Percentiles rank a stretch among this genome's conserved stretches.
Conservation (phyloP, 352 stramenopile genomes). For the Phytophthora constricta region DNA sequence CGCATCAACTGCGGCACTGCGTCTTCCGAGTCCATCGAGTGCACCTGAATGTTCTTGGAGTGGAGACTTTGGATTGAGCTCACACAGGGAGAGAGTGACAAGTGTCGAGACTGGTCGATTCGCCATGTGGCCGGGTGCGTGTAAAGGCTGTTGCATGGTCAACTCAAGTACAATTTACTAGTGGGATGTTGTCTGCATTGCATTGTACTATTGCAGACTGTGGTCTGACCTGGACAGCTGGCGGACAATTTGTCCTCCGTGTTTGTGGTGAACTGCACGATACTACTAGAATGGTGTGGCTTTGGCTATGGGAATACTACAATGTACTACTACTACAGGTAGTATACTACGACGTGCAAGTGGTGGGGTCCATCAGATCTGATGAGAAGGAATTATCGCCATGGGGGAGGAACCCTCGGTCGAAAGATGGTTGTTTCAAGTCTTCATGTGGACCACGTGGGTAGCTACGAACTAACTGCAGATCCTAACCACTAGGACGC, state of each 20-base stretch:
- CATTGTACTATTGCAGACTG: neutral
- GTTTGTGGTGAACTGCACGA: no score
- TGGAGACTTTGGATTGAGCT: constrained; percentile 5
- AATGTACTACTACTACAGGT: constrained; percentile 1
- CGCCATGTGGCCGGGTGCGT: neutral
- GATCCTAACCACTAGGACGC: neutral
- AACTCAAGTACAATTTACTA: neutral
- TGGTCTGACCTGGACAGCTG: no score
- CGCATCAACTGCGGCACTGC: constrained; percentile 17
- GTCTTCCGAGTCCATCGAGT: constrained; percentile 15
- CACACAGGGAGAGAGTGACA: neutral
- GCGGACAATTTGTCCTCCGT: no score
- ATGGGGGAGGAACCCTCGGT: constrained; percentile 49
- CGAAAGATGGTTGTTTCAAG: constrained; percentile 52
- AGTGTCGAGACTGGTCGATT: neutral
- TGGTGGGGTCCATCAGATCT: constrained; percentile 50
- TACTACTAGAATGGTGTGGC: no score
- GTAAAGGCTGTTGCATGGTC: neutral
- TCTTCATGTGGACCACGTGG: constrained; percentile 40
- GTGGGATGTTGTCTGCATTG: neutral
- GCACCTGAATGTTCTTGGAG: neutral
- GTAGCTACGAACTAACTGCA: no score
- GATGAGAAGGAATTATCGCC: constrained; percentile 42
- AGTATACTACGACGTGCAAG: neutral
- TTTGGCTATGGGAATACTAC: no score